Evolutionary conservation across 768 basidiomycete genomes (phyloP), one percentile per base, ranked within the genome.

Genomic region (Lactarius vividus): DNA sequence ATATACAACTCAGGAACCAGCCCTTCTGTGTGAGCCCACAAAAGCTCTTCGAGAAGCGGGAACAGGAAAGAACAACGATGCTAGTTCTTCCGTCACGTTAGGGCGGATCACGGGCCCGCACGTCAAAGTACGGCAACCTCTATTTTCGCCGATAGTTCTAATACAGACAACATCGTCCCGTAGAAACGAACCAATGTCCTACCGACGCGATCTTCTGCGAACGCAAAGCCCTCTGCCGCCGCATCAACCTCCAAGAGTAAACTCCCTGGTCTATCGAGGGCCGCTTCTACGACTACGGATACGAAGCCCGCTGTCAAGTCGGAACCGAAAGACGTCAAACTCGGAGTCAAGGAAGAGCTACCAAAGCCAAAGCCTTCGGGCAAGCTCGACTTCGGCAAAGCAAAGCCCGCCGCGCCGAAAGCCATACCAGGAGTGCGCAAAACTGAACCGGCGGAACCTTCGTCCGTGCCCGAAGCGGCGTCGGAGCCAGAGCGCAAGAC

Each of bases 331-430:
- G 71, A 75, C 35, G 72, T 71, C 39, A 73, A 75, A 69, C 62
- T 9, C 70, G 66, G 65, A 35, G 57, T 65, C 4, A 75, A 74
- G 46, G 56, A 57, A 9, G 60, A 52, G 56, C 35, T 75, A 63
- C 53, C 74, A 72, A 71, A 79, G 72, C 69, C 76, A 0, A 79
- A 75, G 58, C 65, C 73, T 33, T 73, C 80, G 2, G 86, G 85
- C 5, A 85, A 83, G 71, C 78, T 88, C 7, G 84, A 88, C 69
- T 89, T 66, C 28, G 39, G 57, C 59, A 68, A 71, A 61, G 68
- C 70, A 29, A 71, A 67, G 54, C 46, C 56, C 26, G 68, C 65
- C 46, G 67, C 57, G 46, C 37, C 66, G 16, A 69, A 63, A 58
- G 28, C 54, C 26, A 67, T 67, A 52, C 26, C 40, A 35, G 68